Evolutionary conservation across 352 stramenopile species (phyloP), one percentile per base, ranked within the genome.

Genomic region (Aphanomyces invadans): DNA sequence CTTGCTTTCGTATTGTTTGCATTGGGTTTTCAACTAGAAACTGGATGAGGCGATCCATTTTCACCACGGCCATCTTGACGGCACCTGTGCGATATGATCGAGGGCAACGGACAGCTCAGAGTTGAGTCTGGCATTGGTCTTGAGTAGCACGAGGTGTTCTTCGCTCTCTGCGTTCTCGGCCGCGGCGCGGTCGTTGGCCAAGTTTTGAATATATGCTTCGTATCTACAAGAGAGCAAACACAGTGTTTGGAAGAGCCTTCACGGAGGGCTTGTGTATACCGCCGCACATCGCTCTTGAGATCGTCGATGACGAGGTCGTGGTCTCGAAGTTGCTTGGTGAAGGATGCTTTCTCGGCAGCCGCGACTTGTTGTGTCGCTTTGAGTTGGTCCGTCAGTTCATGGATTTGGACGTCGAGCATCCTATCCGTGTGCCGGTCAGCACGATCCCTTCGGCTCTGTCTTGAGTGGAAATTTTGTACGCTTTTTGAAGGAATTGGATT

Each of bases 281-380:
- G 26, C 26, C 2, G 9, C 9, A 67, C 28, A n/a, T 49, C 48
- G 31, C 48, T 21, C 21, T 67, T 59, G n/a, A 67, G 46, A 33
- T 67, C 60, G 11, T 23, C n/a, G 49, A 67, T 67, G 19, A 67
- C 60, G 21, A 59, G 29, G 11, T 67, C 60, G 21, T 52, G 48
- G 33, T 67, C 60, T 2, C 29, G 15, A 15, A 59, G 29, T 32
- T 57, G 25, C 12, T 32, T 17, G 17, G 29, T 29, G 12, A 38
- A 21, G 25, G 21, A 15, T n/a, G 11, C 4, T 36, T 57, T 57
- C 25, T n/a, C 23, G 11, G 25, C 19, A 11, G 15, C 49, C 0
- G 17, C 12, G 7, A 10, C 25, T 15, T 33, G 49, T n/a, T 57
- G 19, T 26, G 29, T n/a, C 12, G 49, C 2, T 5, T 9, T n/a